Evolutionary conservation across 2,329 filamentous ascomycete genomes (phyloP), one percentile per base, ranked within the genome.

Genomic region (Hortaea werneckii): DNA sequence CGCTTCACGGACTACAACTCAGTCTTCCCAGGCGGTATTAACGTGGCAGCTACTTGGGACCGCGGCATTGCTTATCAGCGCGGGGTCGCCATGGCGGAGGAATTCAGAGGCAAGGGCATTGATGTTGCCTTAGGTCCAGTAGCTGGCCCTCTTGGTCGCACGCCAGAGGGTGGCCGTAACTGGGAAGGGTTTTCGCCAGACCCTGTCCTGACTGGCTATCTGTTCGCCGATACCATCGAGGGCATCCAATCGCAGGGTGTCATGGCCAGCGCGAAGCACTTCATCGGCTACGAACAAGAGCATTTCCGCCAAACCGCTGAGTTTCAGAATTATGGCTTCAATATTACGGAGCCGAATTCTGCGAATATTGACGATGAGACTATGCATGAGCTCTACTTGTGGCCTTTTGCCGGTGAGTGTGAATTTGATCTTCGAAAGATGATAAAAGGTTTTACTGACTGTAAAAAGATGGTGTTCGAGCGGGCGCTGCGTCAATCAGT

Each of bases 221-320:
- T 80, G 45, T 82, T 89, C 55, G 79, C 79, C 30, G 74, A 84
- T 60, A 85, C 82, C 1, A 76, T 94, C 50, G 75, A 78, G 60
- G 88, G 88, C 50, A 89, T 94, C 39, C 88, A 94, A 61, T 77
- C 82, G 58, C 80, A 80, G 8, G 86, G 86, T 62, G 79, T 90
- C 43, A 83, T 94, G 66, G 87, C 88, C 49, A 88, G 83, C 58
- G 83, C 83, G 40, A 90, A 89, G 72, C 85, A 89, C 62, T 83
- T 73, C 57, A 77, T 86, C 47, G 76, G 68, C 40, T 85, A 88
- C 61, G 83, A 87, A 65, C 86, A 87, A 67, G 74, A 85, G 74
- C 67, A 83, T 66, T 75, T 83, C 78, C 78, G 84, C 49, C 78
- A 83, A 57, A 67, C 49, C 5, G 30, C 45, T 37, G 53, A 46